Conservation (phyloP, 148 eudicot genomes). For the Chenopodium suecicum region DNA sequence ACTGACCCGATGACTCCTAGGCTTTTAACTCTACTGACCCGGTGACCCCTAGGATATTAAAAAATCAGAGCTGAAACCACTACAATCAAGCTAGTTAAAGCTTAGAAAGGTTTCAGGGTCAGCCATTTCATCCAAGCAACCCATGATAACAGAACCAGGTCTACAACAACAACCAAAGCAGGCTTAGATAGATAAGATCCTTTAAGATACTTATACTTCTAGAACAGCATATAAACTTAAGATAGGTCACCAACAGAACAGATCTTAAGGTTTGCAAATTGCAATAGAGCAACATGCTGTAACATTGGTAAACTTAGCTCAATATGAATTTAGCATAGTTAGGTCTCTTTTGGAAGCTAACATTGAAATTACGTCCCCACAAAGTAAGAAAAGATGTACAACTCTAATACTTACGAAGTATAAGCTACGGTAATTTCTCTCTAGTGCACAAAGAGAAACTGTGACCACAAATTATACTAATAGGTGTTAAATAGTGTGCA, state of each 20-base stretch:
- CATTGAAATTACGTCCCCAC: neutral
- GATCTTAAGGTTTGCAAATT: neutral
- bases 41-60: no score
- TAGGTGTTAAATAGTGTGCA: neutral
- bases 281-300: neutral
- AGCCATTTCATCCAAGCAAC: neutral
- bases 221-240: neutral
- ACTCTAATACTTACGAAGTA: neutral
- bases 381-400: neutral
- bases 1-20: no score
- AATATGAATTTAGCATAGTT: neutral
- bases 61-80: neutral
- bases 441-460: no score
- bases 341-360: neutral
- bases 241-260: neutral
- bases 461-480: neutral
- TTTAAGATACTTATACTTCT: neutral
- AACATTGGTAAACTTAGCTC: neutral
- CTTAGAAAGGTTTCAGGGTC: neutral
- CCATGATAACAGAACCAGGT: neutral
- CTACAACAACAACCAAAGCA: neutral
- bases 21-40: no score
- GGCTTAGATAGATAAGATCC: neutral
- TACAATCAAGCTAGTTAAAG: no score
- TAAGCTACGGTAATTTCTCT: no score